Percentiles rank a stretch among this genome's conserved stretches.
Conservation (phyloP, 2,329 filamentous ascomycete species). For the Ophiocordyceps camponoti-rufipedis region DNA sequence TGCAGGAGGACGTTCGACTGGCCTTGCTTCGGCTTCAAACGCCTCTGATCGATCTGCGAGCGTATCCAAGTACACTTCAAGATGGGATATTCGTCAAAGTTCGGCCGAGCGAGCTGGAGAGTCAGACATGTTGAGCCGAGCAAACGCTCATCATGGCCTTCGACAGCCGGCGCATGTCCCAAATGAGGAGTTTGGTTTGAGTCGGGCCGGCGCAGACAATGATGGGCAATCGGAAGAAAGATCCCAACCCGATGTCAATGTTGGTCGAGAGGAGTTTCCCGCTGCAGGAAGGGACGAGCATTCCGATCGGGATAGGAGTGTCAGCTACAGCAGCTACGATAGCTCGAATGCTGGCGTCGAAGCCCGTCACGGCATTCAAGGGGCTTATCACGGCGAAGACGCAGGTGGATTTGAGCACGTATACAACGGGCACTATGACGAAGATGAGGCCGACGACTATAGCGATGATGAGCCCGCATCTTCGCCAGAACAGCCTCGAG, state of each 20-base stretch:
- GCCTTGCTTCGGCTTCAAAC: neutral
- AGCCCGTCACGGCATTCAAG: neutral
- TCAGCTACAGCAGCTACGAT: neutral
- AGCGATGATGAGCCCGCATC: neutral
- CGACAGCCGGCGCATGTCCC: conserved; percentile 10
- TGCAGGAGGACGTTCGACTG: neutral
- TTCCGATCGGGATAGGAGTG: neutral
- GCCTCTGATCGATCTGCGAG: neutral
- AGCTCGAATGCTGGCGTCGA: neutral
- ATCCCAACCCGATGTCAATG: neutral
- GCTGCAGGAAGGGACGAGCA: neutral
- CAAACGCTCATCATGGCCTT: conserved; percentile 6
- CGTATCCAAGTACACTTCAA: neutral
- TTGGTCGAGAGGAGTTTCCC: neutral
- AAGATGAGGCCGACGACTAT: neutral
- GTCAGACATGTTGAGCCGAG: neutral
- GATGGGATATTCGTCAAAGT: neutral
- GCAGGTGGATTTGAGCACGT: neutral
- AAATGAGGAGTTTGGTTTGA: conserved; percentile 17
- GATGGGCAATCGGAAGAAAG: conserved; percentile 8
- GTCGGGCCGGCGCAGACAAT: conserved; percentile 14
- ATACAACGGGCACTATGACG: neutral
- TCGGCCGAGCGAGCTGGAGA: neutral
- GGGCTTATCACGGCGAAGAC: neutral
- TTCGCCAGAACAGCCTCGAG: conserved; percentile 5